Conservation (phyloP, 2,329 filamentous ascomycete genomes). For the Hypoxylon sp. region DNA sequence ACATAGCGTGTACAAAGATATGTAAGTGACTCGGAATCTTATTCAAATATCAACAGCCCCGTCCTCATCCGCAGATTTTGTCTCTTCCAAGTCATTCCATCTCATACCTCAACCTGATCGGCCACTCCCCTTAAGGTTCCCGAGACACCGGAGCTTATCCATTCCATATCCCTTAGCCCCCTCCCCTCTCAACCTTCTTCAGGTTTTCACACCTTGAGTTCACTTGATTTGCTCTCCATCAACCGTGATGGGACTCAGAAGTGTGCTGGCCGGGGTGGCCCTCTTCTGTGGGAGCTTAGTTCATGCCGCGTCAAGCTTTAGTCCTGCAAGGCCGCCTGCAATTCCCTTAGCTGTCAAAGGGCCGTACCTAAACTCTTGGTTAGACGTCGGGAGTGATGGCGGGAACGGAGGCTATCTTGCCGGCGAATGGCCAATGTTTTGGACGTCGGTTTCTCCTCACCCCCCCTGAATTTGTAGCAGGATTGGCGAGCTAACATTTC, state of each 20-base stretch:
- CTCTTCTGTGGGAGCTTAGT: constrained; percentile 48
- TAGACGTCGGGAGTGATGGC: constrained; percentile 70
- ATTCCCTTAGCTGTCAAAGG: constrained; percentile 79
- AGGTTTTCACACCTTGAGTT: constrained; percentile 25
- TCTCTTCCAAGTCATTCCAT: constrained; percentile 31
- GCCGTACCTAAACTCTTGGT: constrained; percentile 80
- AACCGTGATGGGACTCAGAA: constrained; percentile 48
- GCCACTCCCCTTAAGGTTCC: constrained; percentile 31
- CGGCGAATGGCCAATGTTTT: constrained; percentile 69
- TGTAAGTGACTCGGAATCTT: constrained; percentile 33
- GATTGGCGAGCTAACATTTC: constrained; percentile 28
- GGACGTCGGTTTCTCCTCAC: constrained; percentile 29
- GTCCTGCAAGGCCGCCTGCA: constrained; percentile 73
- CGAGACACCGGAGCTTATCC: constrained; percentile 36
- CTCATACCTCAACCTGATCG: constrained; percentile 24
- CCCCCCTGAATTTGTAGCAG: background rate
- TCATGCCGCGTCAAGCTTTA: constrained; percentile 66
- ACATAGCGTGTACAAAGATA: constrained; percentile 35
- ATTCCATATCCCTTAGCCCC: constrained; percentile 28
- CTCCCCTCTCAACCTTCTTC: constrained; percentile 26
- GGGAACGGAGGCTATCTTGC: constrained; percentile 75
- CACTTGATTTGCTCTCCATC: constrained; percentile 31
- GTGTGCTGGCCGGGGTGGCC: constrained; percentile 46
- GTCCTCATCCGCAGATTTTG: constrained; percentile 37
- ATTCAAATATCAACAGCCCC: constrained; percentile 41